Base-by-base conservation (phyloP, 208 protist genomes). In the Wallacemonas sp. region DNA sequence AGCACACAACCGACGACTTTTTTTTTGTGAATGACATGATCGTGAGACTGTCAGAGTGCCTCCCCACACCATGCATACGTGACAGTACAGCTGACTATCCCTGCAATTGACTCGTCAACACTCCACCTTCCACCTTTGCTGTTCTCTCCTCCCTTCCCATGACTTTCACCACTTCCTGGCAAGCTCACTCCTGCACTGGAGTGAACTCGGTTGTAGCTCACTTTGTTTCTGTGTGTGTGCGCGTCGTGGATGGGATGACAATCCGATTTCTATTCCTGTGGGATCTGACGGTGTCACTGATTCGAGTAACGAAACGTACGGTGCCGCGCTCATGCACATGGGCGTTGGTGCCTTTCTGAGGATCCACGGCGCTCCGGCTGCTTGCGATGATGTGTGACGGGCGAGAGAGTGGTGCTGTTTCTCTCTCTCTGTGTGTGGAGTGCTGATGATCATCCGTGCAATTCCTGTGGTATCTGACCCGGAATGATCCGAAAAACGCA, bases 381-480 rank as follows among this genome's bases (percentile, higher is more conserved):
- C 29, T 54, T 61, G 56, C 2, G n/a, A 26, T n/a, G 38, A 23
- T 66, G 27, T 19, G 24, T 46, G 16, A 30, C 32, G 32, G 11
- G n/a, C 9, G n/a, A n/a, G n/a, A n/a, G n/a, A 6, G 47, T 32
- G 9, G 19, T 6, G 24, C 11, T 55, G 47, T 23, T 47, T 2
- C 23, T 49, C 19, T 36, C 2, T 26, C 5, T 30, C 19, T 30
- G 27, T 27, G 36, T 26, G 46, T 55, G 49, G 36, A 38, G 36
- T 43, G n/a, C 19, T 72, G 73, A 78, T 78, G 73, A 72, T 41
- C 55, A 61, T 24, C 68, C 73, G 62, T 78, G 73, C 73, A 81
- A 88, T 85, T 88, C 83, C 83, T 90, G 83, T 90, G 83, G 83
- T 86, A 90, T 90, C 83, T 79, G 83, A 90, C 49, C 12, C 61